Percentiles rank a stretch among this genome's conserved stretches.
Evolutionary conservation across 805 yeast genomes (phyloP).

Genomic region (Lipomyces chichibuensis): DNA sequence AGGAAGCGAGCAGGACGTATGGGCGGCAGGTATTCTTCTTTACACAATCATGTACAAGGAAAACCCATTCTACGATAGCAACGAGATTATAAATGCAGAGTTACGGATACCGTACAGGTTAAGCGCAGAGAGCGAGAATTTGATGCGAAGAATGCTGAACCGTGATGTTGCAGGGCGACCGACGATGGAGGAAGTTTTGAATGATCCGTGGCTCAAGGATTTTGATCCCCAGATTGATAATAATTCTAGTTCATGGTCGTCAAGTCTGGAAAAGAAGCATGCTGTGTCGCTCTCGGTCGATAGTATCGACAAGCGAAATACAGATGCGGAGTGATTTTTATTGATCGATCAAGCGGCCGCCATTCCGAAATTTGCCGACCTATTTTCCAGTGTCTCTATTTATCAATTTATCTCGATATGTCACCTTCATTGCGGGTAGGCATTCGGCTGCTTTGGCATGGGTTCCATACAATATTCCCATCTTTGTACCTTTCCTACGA

Average conservation of each 20-base stretch:
- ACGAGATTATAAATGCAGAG: constrained; percentile 92
- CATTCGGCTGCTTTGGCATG: too few relatives aligned
- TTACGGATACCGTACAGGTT: constrained; percentile 67
- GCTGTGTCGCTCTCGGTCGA: neutral
- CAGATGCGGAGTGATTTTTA: neutral
- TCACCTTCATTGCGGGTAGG: too few relatives aligned
- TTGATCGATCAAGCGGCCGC: too few relatives aligned
- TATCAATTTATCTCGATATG: too few relatives aligned
- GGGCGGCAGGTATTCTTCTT: constrained; percentile 92
- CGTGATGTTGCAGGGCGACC: constrained; percentile 71
- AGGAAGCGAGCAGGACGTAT: constrained; percentile 93
- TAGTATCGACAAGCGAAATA: neutral
- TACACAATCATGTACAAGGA: constrained; percentile 91
- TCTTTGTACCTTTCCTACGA: too few relatives aligned
- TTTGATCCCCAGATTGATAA: constrained; percentile 4
- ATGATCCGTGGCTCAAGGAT: constrained; percentile 68
- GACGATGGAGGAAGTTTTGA: constrained; percentile 66
- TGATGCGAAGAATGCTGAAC: constrained; percentile 69
- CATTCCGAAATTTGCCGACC: too few relatives aligned
- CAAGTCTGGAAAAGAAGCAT: neutral
- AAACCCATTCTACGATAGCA: constrained; percentile 93
- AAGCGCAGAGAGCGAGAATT: constrained; percentile 61
- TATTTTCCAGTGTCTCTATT: too few relatives aligned
- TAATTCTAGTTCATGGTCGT: neutral
- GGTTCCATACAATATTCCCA: too few relatives aligned